Evolutionary conservation across 257 asterid genomes (phyloP), one percentile per base, ranked within the genome.

Genomic region (Mitragyna speciosa): DNA sequence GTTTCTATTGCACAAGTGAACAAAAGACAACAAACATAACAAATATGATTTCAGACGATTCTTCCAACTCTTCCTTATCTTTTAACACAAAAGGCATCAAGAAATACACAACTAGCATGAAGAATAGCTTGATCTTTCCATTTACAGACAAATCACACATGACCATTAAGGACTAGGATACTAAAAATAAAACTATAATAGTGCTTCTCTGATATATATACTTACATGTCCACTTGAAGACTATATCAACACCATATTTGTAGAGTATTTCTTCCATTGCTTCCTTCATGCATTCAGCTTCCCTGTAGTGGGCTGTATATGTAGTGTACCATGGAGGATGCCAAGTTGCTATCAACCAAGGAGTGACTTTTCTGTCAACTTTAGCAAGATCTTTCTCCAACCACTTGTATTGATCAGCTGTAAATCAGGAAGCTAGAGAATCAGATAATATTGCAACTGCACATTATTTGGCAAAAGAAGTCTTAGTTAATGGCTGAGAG

Each of bases 271-370:
- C 97, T 81, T 95, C 99, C 99, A 95, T 88, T 16, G 92, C 86
- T 24, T 87, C 93, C 85, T 79, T 95, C 99, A 95, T 95, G 45
- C 99, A 95, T 83, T 95, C 99, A 47, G 91, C 93, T 91, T 95
- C 99, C 80, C 98, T 80, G 79, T 95, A 95, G 86, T 95, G 99
- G 49, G 99, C 89, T n/a, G 79, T 85, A 90, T 91, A 95, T 39
- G 94, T 87, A 80, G 92, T 80, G 87, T 95, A 95, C 99, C 99
- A 95, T 19, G 99, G 99, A 6, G 99, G 91, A 84, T 95, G 99
- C 99, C 97, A 91, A 2, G 93, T 83, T 51, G 91, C 97, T 36
- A 95, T 82, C 79, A 95, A 78, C 99, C 99, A 95, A 20, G 99
- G 99, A 33, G 98, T 95, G 70, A 89, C 86, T 26, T 85, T 83